Conservation (phyloP, 176 grass and related monocot genomes). For the Cenchrus fungigraminus region DNA sequence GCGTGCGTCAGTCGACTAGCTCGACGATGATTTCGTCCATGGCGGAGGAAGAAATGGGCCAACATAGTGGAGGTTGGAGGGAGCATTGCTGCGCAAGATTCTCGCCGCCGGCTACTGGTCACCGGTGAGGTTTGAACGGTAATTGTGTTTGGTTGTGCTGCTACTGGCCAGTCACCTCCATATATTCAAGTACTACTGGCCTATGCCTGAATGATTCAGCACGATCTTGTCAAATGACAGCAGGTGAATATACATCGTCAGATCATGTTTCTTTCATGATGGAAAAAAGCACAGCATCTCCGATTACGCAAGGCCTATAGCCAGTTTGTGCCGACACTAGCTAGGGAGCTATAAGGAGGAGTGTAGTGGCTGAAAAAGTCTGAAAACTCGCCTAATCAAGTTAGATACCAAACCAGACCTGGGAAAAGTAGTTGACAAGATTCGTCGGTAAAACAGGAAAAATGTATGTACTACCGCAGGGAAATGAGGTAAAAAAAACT, state of each 20-base stretch:
- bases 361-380: slow-evolving; percentile 13
- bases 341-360: not conserved
- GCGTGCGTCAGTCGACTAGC: slow-evolving; percentile 14
- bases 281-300: slow-evolving; percentile 4
- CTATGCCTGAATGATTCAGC: slow-evolving; percentile 2
- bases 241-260: slow-evolving; percentile 36
- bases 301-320: slow-evolving; percentile 38
- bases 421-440: not conserved
- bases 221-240: slow-evolving; percentile 31
- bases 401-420: not conserved
- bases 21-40: slow-evolving; percentile 6
- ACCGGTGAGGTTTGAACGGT: slow-evolving; percentile 9
- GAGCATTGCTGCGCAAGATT: slow-evolving; percentile 37
- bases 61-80: not conserved
- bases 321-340: slow-evolving; percentile 38
- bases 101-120: slow-evolving; percentile 20
- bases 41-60: not conserved
- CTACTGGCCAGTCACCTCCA: too few relatives aligned
- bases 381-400: slow-evolving; percentile 20
- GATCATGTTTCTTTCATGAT: slow-evolving; percentile 33
- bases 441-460: not conserved
- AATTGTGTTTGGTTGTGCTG: slow-evolving; percentile 6
- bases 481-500: not conserved
- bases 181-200: slow-evolving; percentile 8
- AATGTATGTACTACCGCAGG: not conserved